phyloP scores from a whole-genome alignment of 2,329 filamentous ascomycete species.

The Fusarium citri region DNA sequence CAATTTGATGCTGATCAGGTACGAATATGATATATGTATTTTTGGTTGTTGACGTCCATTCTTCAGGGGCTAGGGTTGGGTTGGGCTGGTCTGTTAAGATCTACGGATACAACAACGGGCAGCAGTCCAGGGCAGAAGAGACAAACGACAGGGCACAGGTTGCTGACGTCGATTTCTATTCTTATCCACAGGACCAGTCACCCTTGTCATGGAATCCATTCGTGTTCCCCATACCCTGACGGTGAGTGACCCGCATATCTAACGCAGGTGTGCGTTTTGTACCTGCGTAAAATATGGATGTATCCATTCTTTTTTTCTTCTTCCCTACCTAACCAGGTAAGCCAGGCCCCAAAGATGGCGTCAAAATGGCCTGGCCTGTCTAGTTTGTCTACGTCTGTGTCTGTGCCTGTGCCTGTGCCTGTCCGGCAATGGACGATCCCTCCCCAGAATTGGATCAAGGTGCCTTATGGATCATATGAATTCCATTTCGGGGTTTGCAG shows the following conservation, averaged over 20 bases:
- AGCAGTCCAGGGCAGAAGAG: background rate
- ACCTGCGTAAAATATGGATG: constrained; percentile 40
- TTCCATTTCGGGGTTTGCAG: constrained; percentile 1
- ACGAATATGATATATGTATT: constrained; percentile 24
- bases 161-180: constrained; percentile 42
- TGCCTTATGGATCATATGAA: constrained; percentile 7
- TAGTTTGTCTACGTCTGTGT: background rate
- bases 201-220: constrained; percentile 4
- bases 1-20: constrained; percentile 11
- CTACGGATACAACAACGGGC: constrained; percentile 16
- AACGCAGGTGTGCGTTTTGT: constrained; percentile 14
- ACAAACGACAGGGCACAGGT: background rate
- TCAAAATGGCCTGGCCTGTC: constrained; percentile 28
- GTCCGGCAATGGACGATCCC: constrained; percentile 39
- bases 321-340: constrained; percentile 13
- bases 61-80: constrained; percentile 20
- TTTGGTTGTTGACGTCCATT: constrained; percentile 11
- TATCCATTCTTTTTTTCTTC: background rate
- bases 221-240: constrained; percentile 20
- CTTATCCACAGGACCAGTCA: constrained; percentile 15
- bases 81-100: constrained; percentile 18
- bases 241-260: constrained; percentile 25
- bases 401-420: background rate
- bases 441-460: constrained; percentile 32
- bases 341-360: constrained; percentile 22